Evolutionary conservation across 139 green algal species (phyloP).

Genomic region (Closterium sp.): DNA sequence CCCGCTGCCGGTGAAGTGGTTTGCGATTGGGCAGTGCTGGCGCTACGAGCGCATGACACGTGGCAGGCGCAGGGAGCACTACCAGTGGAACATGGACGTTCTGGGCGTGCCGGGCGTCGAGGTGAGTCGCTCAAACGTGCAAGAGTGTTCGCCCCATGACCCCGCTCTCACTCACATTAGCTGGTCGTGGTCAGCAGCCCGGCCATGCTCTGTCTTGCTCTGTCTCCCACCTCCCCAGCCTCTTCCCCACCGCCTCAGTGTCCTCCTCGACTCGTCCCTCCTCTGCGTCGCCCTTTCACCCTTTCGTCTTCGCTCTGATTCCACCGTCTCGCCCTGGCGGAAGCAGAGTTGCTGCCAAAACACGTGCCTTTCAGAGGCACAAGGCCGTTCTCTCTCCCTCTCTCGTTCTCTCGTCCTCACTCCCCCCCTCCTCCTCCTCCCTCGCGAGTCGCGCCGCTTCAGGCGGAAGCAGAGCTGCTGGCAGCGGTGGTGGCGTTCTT

Average conservation of each 20-base stretch:
- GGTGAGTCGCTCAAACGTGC: conserved; percentile 22
- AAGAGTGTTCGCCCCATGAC: no score
- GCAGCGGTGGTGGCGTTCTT: conserved; percentile 89
- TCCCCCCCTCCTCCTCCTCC: neutral
- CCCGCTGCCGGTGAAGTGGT: conserved; percentile 93
- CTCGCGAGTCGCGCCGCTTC: no score
- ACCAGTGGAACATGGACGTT: conserved; percentile 99
- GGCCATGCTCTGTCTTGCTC: no score
- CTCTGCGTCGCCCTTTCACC: no score
- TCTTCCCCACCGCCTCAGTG: no score
- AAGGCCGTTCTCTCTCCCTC: neutral
- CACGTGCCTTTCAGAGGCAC: no score
- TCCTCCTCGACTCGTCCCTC: no score
- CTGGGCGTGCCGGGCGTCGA: conserved; percentile 78
- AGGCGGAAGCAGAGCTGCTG: conserved; percentile 94
- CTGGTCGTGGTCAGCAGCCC: no score
- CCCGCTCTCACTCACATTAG: no score
- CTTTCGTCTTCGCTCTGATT: no score
- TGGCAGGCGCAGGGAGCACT: conserved; percentile 92
- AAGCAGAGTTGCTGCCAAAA: neutral
- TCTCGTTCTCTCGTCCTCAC: neutral
- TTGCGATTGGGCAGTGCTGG: conserved; percentile 93
- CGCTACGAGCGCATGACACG: conserved; percentile 93
- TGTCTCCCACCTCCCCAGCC: neutral
- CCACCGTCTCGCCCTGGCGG: neutral